Evolutionary conservation across 1,139 yeast genomes (phyloP).

Genomic region (Kurtzmaniella quercitrusa): DNA sequence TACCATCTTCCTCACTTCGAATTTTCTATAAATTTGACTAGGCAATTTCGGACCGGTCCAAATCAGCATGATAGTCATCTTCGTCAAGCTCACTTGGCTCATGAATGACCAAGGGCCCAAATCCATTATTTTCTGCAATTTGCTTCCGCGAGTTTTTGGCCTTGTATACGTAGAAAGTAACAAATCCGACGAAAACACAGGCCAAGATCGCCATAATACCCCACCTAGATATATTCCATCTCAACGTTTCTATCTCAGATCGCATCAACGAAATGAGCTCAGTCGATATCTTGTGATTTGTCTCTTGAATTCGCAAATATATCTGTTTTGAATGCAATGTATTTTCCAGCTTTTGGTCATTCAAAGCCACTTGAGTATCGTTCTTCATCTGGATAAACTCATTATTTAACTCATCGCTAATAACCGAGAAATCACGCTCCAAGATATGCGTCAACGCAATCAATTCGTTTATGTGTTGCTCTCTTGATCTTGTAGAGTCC

Average conservation of each 20-base stretch:
- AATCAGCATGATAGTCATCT: constrained; percentile 45
- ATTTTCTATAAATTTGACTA: not conserved
- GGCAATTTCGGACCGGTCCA: constrained; percentile 20
- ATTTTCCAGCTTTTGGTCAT: constrained; percentile 84
- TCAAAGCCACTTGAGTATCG: constrained; percentile 78
- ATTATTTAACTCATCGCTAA: constrained; percentile 76
- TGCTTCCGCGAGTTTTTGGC: constrained; percentile 22
- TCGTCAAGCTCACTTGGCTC: constrained; percentile 49
- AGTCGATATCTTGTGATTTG: constrained; percentile 81
- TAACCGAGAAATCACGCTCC: constrained; percentile 65
- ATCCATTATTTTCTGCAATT: constrained; percentile 26
- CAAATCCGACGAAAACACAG: constrained; percentile 38
- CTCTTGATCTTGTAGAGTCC: constrained; percentile 73
- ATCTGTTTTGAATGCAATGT: constrained; percentile 70
- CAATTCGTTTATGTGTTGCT: constrained; percentile 64
- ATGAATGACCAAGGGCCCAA: constrained; percentile 42
- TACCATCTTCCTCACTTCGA: too few relatives aligned
- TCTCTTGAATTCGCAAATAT: constrained; percentile 72
- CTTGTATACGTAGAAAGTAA: constrained; percentile 38
- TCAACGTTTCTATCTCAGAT: constrained; percentile 79
- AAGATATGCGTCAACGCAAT: constrained; percentile 64
- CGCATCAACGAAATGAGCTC: constrained; percentile 78
- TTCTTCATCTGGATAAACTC: constrained; percentile 63
- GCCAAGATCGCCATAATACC: constrained; percentile 64
- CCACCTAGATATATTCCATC: constrained; percentile 93